These are phyloP conservation scores for Auricularia auricula-judae DNA, from an alignment of 768 basidiomycete species.

Conservation along the genomic window DNA sequence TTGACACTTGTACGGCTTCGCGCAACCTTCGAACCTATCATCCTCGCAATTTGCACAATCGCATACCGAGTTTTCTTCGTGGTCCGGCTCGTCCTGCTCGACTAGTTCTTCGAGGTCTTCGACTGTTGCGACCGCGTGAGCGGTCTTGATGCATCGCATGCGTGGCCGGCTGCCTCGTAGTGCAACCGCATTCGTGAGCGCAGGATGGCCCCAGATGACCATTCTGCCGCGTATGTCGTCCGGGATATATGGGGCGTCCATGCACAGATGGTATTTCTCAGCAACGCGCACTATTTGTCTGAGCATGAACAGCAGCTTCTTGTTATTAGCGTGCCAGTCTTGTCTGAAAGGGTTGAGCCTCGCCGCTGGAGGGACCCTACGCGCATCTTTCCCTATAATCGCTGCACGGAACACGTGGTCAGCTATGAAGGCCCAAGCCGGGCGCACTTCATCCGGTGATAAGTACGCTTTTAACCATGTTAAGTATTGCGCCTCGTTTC, in stretches of 20 bases:
- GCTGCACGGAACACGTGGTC: slow-evolving; percentile 7
- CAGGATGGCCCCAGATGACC: no score
- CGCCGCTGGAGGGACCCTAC: not conserved
- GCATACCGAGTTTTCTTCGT: not conserved
- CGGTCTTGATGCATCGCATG: no score
- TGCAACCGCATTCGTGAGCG: no score
- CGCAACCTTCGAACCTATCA: not conserved
- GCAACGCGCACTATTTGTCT: not conserved
- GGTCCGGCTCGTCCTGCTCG: not conserved
- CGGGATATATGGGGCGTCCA: no score
- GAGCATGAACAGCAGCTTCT: not conserved
- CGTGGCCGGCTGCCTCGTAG: no score
- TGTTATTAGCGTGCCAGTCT: not conserved
- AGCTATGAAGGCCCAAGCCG: slow-evolving; percentile 20
- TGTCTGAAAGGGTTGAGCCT: not conserved
- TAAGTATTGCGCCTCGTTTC: not conserved
- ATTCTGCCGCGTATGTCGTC: no score
- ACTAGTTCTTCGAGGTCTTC: not conserved
- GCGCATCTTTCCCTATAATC: not conserved
- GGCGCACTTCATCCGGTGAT: slow-evolving; percentile 4
- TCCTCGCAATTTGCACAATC: not conserved
- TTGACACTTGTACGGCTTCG: not conserved
- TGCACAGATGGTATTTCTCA: not conserved
- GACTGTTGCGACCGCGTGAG: not conserved
- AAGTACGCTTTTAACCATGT: slow-evolving; percentile 15